Evolutionary conservation across 345 rosid species (phyloP).

Genomic region (Aurinia saxatilis): DNA sequence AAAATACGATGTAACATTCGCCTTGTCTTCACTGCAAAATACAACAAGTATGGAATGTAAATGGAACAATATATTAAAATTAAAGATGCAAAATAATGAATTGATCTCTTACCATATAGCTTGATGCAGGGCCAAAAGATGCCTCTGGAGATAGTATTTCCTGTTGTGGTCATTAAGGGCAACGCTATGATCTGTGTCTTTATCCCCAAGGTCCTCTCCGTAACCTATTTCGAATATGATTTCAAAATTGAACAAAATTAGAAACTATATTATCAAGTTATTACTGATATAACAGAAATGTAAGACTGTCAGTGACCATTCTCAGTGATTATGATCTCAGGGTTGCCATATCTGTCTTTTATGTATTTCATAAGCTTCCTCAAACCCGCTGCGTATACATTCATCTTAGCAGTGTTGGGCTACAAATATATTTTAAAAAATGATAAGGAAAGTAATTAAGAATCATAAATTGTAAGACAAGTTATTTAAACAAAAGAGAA

Average conservation of each 20-base stretch:
- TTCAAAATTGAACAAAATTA: neutral
- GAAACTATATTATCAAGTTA: neutral
- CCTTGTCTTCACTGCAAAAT: conserved; percentile 23
- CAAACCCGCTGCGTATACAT: conserved; percentile 36
- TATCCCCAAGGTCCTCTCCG: conserved; percentile 28
- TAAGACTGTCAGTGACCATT: conserved; percentile 27
- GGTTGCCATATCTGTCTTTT: conserved; percentile 28
- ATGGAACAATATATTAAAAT: neutral
- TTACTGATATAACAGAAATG: neutral
- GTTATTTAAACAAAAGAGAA: neutral
- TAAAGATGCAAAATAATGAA: neutral
- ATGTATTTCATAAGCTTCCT: conserved; percentile 31
- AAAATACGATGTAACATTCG: conserved; percentile 20
- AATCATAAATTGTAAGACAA: neutral
- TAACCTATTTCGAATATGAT: conserved; percentile 7
- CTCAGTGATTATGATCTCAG: conserved; percentile 42
- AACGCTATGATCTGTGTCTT: conserved; percentile 15
- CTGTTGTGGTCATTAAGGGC: conserved; percentile 30
- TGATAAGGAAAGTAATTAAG: neutral
- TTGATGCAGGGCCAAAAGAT: conserved; percentile 8
- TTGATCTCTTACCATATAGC: conserved; percentile 23
- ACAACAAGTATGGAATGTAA: neutral
- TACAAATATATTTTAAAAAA: conserved; percentile 16
- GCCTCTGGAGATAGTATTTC: conserved; percentile 25
- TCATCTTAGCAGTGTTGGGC: conserved; percentile 31